A percentile compares a stretch with the other conserved stretches of the same genome.
phyloP scores from a whole-genome alignment of 441 rosid species.

The Croton laevigatus region DNA sequence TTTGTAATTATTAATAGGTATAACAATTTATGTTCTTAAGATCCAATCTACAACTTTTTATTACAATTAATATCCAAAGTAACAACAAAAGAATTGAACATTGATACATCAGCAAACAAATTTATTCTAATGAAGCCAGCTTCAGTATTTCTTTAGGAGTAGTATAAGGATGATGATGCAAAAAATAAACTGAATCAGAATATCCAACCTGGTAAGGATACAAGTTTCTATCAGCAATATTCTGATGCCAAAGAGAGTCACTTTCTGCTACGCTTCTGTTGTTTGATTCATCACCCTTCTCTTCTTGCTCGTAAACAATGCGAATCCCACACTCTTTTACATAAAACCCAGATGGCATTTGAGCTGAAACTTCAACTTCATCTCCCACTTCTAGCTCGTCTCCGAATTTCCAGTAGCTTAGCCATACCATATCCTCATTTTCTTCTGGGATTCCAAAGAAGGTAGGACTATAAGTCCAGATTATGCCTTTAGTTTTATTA shows the following conservation, averaged over 20 bases:
- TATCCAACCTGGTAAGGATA: slow-evolving; percentile 13
- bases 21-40: too few species aligned
- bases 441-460: slow-evolving; percentile 20
- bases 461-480: slow-evolving; percentile 19
- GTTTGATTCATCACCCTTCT: background rate
- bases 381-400: slow-evolving; percentile 22
- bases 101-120: too few species aligned
- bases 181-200: slow-evolving; percentile 13
- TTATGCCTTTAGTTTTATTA: slow-evolving; percentile 15
- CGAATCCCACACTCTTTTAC: slow-evolving; percentile 20
- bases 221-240: slow-evolving; percentile 21
- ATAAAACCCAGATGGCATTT: slow-evolving; percentile 15
- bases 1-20: too few species aligned
- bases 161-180: slow-evolving; percentile 28
- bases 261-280: background rate
- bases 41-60: too few species aligned
- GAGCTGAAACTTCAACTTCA: slow-evolving; percentile 18
- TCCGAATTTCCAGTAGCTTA: slow-evolving; percentile 21
- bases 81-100: too few species aligned
- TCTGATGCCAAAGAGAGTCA: slow-evolving; percentile 2
- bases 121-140: background rate
- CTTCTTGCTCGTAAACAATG: slow-evolving; percentile 13
- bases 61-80: too few species aligned
- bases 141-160: slow-evolving; percentile 20
- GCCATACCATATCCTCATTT: slow-evolving; percentile 19